Conservation (phyloP, 2,329 filamentous ascomycete genomes). For the Fusarium subtropicale region DNA sequence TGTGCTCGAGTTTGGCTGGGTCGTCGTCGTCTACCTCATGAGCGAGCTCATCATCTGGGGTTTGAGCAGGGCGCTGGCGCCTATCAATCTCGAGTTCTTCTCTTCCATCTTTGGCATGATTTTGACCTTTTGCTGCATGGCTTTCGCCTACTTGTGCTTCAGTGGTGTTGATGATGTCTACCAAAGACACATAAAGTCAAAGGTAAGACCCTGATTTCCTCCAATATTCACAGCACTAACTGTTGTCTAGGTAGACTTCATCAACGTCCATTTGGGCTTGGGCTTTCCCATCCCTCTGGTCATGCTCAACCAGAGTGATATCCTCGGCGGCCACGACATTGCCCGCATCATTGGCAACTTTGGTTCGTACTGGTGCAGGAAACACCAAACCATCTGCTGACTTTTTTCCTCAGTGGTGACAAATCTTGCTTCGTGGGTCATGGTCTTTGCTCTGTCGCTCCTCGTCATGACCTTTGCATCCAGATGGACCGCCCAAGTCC, state of each 20-base stretch:
- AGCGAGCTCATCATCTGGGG: conserved; percentile 62
- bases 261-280: conserved; percentile 63
- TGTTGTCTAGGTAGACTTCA: conserved; percentile 58
- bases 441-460: conserved; percentile 48
- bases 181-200: conserved; percentile 48
- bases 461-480: conserved; percentile 28
- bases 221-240: conserved; percentile 19
- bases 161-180: conserved; percentile 47
- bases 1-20: conserved; percentile 46
- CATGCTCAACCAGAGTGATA: conserved; percentile 55
- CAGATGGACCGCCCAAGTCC: conserved; percentile 7
- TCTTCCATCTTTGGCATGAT: conserved; percentile 62
- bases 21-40: conserved; percentile 54
- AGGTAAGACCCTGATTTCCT: conserved; percentile 41
- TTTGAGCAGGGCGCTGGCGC: conserved; percentile 53
- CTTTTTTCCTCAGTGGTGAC: conserved; percentile 48
- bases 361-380: conserved; percentile 48
- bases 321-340: conserved; percentile 51
- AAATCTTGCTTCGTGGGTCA: conserved; percentile 52
- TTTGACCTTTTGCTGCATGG: conserved; percentile 54
- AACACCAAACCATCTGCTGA: conserved; percentile 18
- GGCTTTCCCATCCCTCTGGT: conserved; percentile 64
- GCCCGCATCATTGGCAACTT: conserved; percentile 59
- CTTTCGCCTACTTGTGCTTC: conserved; percentile 37
- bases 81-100: conserved; percentile 56